phyloP scores from a whole-genome alignment of 1,284 basidiomycete genomes.

The Uromyces viciae-fabae region DNA sequence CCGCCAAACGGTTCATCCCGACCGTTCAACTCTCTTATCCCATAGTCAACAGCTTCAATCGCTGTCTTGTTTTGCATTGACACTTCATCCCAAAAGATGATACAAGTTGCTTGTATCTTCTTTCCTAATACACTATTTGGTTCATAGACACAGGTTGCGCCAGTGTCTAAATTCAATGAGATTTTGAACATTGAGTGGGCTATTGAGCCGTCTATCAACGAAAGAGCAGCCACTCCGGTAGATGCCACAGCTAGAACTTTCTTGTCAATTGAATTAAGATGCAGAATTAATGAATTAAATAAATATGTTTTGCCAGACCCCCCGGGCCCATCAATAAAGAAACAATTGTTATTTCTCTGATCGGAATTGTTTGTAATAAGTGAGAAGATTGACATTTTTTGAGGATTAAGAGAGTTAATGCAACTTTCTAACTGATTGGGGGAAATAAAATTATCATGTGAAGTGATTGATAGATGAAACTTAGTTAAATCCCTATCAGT shows the following conservation, averaged over 20 bases:
- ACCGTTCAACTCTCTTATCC: background rate
- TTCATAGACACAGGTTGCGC: background rate
- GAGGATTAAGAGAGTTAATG: too few species aligned
- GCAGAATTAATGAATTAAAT: background rate
- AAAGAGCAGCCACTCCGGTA: slow-evolving; percentile 59
- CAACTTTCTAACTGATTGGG: too few species aligned
- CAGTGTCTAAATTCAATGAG: slow-evolving; percentile 48
- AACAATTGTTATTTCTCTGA: too few species aligned
- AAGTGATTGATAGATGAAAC: too few species aligned
- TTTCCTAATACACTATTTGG: background rate
- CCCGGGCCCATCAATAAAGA: background rate
- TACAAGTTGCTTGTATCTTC: background rate
- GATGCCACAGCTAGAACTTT: slow-evolving; percentile 46
- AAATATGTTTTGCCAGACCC: background rate
- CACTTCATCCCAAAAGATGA: slow-evolving; percentile 20
- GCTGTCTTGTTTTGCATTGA: background rate
- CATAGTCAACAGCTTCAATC: slow-evolving; percentile 10
- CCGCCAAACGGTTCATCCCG: background rate
- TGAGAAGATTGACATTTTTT: too few species aligned
- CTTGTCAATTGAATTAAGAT: background rate
- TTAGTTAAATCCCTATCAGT: too few species aligned
- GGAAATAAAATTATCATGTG: too few species aligned
- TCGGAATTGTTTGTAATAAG: too few species aligned
- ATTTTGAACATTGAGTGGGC: slow-evolving; percentile 59
- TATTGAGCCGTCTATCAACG: slow-evolving; percentile 58